Evolutionary conservation across 1,284 basidiomycete species (phyloP), one percentile per base, ranked within the genome.

Genomic region (Trametes versicolor): DNA sequence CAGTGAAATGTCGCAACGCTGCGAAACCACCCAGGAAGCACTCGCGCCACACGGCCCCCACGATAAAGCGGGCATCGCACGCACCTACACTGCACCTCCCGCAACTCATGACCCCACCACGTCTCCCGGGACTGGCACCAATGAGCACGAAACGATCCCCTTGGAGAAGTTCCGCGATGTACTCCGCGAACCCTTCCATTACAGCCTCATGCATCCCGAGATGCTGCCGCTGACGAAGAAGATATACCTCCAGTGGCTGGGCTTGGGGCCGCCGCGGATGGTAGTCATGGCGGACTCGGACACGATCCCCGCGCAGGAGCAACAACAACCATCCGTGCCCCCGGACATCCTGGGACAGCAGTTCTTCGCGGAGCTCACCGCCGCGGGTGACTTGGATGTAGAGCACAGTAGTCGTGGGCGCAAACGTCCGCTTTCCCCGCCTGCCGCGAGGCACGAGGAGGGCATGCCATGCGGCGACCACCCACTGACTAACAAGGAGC

Each of bases 151-250:
- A 23, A 9, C 19, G n/a, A 50, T 62, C 23, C 53, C 60, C 6
- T 15, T 12, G 9, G 53, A 62, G 27, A 56, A 25, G 37, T 47
- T 62, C 53, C 36, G 13, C 12, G 60, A 55, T 7, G 60, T 56
- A 19, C 47, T 62, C 27, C 47, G 27, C 47, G 15, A 62, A n/a
- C 60, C 60, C 0, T 36, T 19, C 12, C 13, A 50, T 36, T 62
- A 50, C 53, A 39, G 47, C 47, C 37, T 41, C 27, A 21, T 51
- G 15, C 56, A 62, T 25, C 53, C 60, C 1, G 47, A 50, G n/a
- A 43, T 36, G 37, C 47, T 62, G 9, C 60, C 60, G n/a, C 36
- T 62, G 6, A 62, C 60, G 53, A 45, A 43, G 17, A 37, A 29
- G 27, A n/a, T 62, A 7, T 39, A 29, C 47, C 47, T 36, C 12